A percentile compares a stretch with the other conserved stretches of the same genome.
These are phyloP conservation scores for Diplocarpon rosae DNA, from an alignment of 2,329 filamentous ascomycete genomes.

Conservation along the genomic window DNA sequence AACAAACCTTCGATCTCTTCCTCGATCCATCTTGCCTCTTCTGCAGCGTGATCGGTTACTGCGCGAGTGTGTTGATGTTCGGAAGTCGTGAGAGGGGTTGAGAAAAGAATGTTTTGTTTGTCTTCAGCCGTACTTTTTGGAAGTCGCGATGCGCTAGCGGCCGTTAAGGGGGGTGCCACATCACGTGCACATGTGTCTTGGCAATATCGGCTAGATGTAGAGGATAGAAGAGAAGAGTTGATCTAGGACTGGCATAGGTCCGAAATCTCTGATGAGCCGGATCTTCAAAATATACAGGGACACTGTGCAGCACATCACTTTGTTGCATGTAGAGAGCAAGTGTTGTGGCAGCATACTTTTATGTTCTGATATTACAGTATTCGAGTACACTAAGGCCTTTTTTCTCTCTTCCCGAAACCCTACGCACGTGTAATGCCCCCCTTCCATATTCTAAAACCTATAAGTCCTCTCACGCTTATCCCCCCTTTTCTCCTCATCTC, in stretches of 20 bases:
- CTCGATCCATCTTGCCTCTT: constrained; percentile 24
- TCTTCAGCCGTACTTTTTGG: background rate
- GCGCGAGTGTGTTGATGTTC: background rate
- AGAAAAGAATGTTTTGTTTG: background rate
- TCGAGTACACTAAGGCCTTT: constrained; percentile 8
- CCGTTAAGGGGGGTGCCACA: background rate
- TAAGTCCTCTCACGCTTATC: constrained; percentile 37
- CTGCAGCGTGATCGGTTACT: background rate
- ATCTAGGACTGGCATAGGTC: too few relatives aligned
- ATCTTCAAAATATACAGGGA: too few relatives aligned
- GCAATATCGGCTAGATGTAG: background rate
- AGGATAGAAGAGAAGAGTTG: too few relatives aligned
- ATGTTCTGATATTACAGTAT: constrained; percentile 15
- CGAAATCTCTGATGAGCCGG: too few relatives aligned
- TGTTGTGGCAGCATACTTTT: background rate
- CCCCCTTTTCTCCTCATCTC: constrained; percentile 67
- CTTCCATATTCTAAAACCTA: constrained; percentile 17
- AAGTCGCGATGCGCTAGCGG: constrained; percentile 3
- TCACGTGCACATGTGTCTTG: background rate
- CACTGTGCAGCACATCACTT: too few relatives aligned
- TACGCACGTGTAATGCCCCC: constrained; percentile 1
- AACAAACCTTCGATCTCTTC: constrained; percentile 33
- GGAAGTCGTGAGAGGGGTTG: background rate
- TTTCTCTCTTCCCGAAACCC: constrained; percentile 4
- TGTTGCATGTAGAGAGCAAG: background rate